These are phyloP conservation scores for Coffea canephora DNA, from an alignment of 257 asterid genomes.

Conservation along the genomic window DNA sequence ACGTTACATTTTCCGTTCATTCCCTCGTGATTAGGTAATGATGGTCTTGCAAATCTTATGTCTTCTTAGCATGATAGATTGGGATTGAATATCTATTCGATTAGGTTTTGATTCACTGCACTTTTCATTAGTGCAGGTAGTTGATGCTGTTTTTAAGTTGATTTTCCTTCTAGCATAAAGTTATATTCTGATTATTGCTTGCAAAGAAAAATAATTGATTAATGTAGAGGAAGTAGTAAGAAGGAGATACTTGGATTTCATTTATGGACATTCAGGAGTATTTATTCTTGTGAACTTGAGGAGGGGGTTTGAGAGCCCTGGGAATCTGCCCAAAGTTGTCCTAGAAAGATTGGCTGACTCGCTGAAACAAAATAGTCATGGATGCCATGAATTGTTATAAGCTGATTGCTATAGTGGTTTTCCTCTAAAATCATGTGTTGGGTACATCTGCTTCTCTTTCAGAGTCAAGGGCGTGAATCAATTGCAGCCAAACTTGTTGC, in stretches of 20 bases:
- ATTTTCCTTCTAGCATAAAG: too few species aligned
- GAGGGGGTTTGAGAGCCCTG: not conserved
- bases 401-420: not conserved
- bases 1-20: not conserved
- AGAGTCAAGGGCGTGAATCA: conserved; percentile 95
- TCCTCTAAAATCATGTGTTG: not conserved
- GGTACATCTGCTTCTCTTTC: conserved; percentile 17
- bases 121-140: too few species aligned
- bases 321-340: not conserved
- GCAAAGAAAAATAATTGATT: not conserved
- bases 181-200: not conserved
- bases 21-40: too few species aligned
- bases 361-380: too few species aligned
- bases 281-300: not conserved
- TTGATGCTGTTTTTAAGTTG: too few species aligned
- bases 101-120: too few species aligned
- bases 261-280: not conserved
- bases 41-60: not conserved
- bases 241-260: not conserved
- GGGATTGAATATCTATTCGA: not conserved
- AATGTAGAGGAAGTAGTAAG: not conserved
- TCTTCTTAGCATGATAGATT: not conserved
- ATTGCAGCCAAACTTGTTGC: conserved; percentile 89
- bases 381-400: too few species aligned
- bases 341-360: not conserved